Percentiles rank a stretch among this genome's conserved stretches.
Evolutionary conservation across 2,329 filamentous ascomycete genomes (phyloP).

Genomic region (Penicillium brevicompactum): DNA sequence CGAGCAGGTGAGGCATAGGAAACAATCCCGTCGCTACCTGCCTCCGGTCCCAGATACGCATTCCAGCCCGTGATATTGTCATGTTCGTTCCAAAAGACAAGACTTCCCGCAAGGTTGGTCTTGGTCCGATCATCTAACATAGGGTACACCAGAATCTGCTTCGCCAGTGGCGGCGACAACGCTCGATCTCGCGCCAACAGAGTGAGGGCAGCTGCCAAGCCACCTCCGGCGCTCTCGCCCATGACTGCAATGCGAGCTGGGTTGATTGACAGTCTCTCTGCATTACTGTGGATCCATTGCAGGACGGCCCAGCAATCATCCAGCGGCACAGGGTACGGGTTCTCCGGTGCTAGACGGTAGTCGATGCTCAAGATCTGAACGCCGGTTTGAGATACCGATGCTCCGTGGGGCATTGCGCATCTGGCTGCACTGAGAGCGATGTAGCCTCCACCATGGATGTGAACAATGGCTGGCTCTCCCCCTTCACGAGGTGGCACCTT

Average conservation of each 20-base stretch:
- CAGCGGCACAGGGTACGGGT: constrained; percentile 37
- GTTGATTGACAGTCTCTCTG: constrained; percentile 44
- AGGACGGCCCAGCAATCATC: constrained; percentile 47
- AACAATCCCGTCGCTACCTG: constrained; percentile 33
- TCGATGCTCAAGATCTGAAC: constrained; percentile 42
- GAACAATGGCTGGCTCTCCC: constrained; percentile 33
- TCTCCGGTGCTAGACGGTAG: constrained; percentile 49
- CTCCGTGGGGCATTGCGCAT: constrained; percentile 25
- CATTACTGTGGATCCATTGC: constrained; percentile 35
- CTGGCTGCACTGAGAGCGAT: constrained; percentile 34
- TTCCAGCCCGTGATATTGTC: constrained; percentile 25
- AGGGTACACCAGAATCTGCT: constrained; percentile 44
- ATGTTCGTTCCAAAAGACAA: constrained; percentile 21
- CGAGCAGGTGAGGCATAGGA: constrained; percentile 39
- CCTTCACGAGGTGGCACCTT: not conserved
- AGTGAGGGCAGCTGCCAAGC: constrained; percentile 57
- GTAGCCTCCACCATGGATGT: constrained; percentile 48
- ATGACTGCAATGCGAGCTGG: constrained; percentile 55
- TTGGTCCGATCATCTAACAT: constrained; percentile 46
- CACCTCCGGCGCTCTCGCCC: constrained; percentile 61
- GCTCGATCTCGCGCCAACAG: constrained; percentile 50
- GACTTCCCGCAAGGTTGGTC: constrained; percentile 6
- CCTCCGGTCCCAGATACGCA: constrained; percentile 21
- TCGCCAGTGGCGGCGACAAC: constrained; percentile 35
- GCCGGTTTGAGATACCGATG: constrained; percentile 27